Conservation (phyloP, 1,284 basidiomycete species). For the Irpex sp. region DNA sequence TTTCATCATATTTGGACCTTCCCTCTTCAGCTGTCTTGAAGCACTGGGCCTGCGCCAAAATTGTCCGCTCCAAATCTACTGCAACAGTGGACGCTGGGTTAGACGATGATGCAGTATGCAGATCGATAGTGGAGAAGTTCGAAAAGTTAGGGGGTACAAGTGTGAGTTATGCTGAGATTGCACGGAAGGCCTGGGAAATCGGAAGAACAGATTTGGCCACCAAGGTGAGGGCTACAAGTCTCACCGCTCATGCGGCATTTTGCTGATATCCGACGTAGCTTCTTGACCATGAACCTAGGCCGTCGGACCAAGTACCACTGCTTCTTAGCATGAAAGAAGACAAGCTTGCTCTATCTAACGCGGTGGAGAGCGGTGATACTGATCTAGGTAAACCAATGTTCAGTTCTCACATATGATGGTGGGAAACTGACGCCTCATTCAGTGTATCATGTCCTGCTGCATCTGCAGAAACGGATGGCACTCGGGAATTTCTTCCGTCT, state of each 20-base stretch:
- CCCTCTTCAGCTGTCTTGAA: conserved; percentile 87
- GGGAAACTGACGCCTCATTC: neutral
- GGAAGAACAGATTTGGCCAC: conserved; percentile 86
- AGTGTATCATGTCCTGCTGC: conserved; percentile 91
- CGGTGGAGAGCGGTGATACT: conserved; percentile 92
- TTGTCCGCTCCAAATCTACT: conserved; percentile 64
- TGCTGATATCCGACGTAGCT: conserved; percentile 44
- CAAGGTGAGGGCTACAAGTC: conserved; percentile 51
- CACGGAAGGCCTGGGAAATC: conserved; percentile 90
- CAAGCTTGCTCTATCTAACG: conserved; percentile 82
- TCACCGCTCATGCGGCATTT: neutral
- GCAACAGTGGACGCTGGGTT: conserved; percentile 52
- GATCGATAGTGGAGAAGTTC: conserved; percentile 86
- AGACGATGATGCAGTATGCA: conserved; percentile 76
- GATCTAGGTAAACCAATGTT: conserved; percentile 69
- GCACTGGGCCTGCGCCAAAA: conserved; percentile 96
- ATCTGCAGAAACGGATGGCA: conserved; percentile 78
- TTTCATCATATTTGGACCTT: conserved; percentile 81
- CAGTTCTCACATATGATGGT: neutral
- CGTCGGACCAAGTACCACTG: conserved; percentile 92
- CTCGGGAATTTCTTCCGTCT: conserved; percentile 94
- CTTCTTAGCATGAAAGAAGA: conserved; percentile 95
- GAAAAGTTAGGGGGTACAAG: conserved; percentile 62
- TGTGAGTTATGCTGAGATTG: conserved; percentile 94
- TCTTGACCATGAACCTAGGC: conserved; percentile 87